These are phyloP conservation scores for Musa balbisiana DNA, from an alignment of 202 grass and related monocot species.

Conservation along the genomic window DNA sequence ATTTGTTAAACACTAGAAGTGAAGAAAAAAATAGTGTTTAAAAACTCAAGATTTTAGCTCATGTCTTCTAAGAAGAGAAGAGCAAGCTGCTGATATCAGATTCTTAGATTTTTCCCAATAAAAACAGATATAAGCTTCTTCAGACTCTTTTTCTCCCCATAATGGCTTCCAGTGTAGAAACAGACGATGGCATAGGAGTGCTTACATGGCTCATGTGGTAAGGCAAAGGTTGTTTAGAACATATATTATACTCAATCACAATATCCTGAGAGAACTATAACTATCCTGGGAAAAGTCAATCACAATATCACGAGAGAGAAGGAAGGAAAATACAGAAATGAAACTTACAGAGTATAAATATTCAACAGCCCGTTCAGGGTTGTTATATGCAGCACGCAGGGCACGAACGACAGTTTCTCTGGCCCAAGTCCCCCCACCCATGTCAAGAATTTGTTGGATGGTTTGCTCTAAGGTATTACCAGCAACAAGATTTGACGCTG, in stretches of 20 bases:
- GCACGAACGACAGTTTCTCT: conserved; percentile 68
- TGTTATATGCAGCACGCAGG: conserved; percentile 78
- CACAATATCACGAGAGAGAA: conserved; percentile 11
- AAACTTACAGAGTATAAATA: conserved; percentile 88
- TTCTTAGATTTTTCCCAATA: too few relatives aligned
- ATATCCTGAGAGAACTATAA: conserved; percentile 8
- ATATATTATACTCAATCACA: background rate
- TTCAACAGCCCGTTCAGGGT: conserved; percentile 86
- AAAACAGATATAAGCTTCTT: too few relatives aligned
- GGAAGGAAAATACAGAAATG: conserved; percentile 12
- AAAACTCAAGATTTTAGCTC: too few relatives aligned
- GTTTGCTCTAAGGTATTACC: conserved; percentile 62
- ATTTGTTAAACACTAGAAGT: too few relatives aligned
- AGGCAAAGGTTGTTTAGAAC: background rate
- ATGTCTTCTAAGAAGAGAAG: too few relatives aligned
- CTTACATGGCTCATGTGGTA: background rate
- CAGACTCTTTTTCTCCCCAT: too few relatives aligned
- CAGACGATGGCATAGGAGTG: background rate
- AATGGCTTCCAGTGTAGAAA: background rate
- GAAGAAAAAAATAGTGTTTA: too few relatives aligned
- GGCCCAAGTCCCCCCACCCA: conserved; percentile 87
- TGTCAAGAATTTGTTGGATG: conserved; percentile 72
- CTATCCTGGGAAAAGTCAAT: background rate
- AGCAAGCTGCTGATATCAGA: too few relatives aligned
- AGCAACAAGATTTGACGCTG: conserved; percentile 67